Base-by-base conservation (phyloP, 2,329 filamentous ascomycete genomes). In the Mycosphaerella sp. region DNA sequence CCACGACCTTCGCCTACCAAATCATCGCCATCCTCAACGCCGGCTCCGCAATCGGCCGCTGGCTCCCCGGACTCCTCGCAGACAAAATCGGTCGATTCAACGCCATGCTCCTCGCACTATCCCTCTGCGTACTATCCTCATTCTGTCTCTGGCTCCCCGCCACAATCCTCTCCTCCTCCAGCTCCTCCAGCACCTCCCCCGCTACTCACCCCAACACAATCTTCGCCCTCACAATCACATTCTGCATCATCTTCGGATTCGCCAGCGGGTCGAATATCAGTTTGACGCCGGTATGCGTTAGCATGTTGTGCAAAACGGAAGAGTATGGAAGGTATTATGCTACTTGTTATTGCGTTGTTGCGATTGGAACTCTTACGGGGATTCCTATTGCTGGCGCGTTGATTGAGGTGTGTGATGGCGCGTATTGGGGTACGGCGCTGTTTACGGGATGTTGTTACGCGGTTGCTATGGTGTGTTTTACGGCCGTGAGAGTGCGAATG, bases 71-170 rank as follows among this genome's bases (percentile, higher is more conserved):
- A 0, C 86, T 85, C 67, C 80, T 87, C 58, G 85, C 89, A 1
- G 92, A 96, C 69, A 79, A 79, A 45, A 74, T 92, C n/a, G 92
- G 92, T 0, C 81, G 89, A 1, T 95, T 88, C 74, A 96, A 96
- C 66, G 82, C 83, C 31, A 88, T 91, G 73, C 82, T 95, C 57
- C 72, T 83, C 14, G 83, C 86, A 0, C 77, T 87, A 8, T 69
- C 80, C 2, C 66, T 84, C n/a, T 85, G 82, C 66, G 70, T 89
- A 48, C 71, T 87, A 3, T 82, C 82, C 3, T 85, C 83, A 39
- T 74, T 91, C 21, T 86, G 78, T 23, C 76, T 95, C 2, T 95
- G 90, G 91, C 77, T 95, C 23, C 89, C 81, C 0, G 73, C 74
- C 0, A 69, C 75, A 0, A 54, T 76, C 9, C 67, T 77, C n/a